phyloP scores from a whole-genome alignment of 345 rosid species.

The Crucihimalaya himalaica region DNA sequence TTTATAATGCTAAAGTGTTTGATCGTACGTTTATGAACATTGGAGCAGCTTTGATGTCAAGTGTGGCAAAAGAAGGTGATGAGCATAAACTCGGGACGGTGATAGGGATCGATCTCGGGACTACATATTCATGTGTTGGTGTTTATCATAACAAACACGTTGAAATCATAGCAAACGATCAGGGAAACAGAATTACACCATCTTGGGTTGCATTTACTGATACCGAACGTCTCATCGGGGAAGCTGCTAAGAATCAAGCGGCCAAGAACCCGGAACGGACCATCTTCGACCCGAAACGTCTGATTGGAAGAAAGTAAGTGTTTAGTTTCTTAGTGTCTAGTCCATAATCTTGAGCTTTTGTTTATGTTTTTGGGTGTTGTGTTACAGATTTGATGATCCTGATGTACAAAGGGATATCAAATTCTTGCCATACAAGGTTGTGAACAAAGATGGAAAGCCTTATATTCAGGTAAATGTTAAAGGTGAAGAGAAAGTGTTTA shows the following conservation, averaged over 20 bases:
- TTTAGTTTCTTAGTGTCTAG: neutral
- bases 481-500: constrained; percentile 57
- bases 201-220: constrained; percentile 76
- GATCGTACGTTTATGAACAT: neutral
- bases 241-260: constrained; percentile 69
- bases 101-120: constrained; percentile 63
- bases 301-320: constrained; percentile 49
- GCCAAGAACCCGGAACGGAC: constrained; percentile 54
- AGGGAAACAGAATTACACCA: constrained; percentile 67
- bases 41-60: constrained; percentile 37
- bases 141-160: constrained; percentile 48
- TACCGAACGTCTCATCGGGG: constrained; percentile 63
- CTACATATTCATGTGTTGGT: constrained; percentile 62
- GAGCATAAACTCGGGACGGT: constrained; percentile 50
- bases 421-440: constrained; percentile 58
- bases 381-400: constrained; percentile 42
- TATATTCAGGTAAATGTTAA: constrained; percentile 42
- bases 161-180: constrained; percentile 69
- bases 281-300: constrained; percentile 57
- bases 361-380: constrained; percentile 8
- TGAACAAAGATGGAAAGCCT: constrained; percentile 46
- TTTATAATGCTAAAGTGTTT: neutral
- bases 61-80: constrained; percentile 38
- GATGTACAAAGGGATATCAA: constrained; percentile 59
- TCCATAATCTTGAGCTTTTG: neutral